Evolutionary conservation across 1,284 basidiomycete genomes (phyloP).

Genomic region (Ustilago loliicola): DNA sequence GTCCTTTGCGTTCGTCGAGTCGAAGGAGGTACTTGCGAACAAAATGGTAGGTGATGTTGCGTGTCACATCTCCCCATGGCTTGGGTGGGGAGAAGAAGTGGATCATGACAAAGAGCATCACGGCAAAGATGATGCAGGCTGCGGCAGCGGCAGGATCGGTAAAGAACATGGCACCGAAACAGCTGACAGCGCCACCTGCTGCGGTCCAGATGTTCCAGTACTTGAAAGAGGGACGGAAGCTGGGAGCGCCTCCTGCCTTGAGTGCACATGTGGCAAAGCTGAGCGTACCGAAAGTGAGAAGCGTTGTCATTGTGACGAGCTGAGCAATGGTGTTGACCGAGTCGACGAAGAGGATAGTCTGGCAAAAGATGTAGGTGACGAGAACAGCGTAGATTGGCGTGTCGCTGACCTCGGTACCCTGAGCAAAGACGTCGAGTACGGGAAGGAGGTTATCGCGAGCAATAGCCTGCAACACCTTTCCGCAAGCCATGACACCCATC

Average conservation of each 20-base stretch:
- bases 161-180: conserved; percentile 69
- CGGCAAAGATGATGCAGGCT: conserved; percentile 62
- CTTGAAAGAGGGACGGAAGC: conserved; percentile 69
- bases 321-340: conserved; percentile 69
- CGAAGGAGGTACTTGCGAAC: conserved; percentile 69
- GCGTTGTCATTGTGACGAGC: conserved; percentile 69
- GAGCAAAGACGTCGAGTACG: conserved; percentile 63
- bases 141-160: conserved; percentile 59
- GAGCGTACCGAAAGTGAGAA: conserved; percentile 68
- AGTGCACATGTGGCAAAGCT: conserved; percentile 68
- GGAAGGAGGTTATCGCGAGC: conserved; percentile 68
- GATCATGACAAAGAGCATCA: conserved; percentile 66
- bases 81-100: conserved; percentile 69
- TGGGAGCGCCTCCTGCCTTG: conserved; percentile 69
- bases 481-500: conserved; percentile 70
- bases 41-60: conserved; percentile 69
- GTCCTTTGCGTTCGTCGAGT: conserved; percentile 69
- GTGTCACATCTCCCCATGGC: conserved; percentile 70
- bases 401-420: conserved; percentile 66
- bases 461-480: conserved; percentile 69
- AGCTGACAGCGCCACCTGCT: conserved; percentile 60
- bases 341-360: conserved; percentile 66
- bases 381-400: conserved; percentile 67
- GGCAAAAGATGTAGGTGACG: conserved; percentile 65
- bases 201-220: conserved; percentile 71